Conservation (phyloP, 2,329 filamentous ascomycete genomes). For the Colletotrichum caudatum region DNA sequence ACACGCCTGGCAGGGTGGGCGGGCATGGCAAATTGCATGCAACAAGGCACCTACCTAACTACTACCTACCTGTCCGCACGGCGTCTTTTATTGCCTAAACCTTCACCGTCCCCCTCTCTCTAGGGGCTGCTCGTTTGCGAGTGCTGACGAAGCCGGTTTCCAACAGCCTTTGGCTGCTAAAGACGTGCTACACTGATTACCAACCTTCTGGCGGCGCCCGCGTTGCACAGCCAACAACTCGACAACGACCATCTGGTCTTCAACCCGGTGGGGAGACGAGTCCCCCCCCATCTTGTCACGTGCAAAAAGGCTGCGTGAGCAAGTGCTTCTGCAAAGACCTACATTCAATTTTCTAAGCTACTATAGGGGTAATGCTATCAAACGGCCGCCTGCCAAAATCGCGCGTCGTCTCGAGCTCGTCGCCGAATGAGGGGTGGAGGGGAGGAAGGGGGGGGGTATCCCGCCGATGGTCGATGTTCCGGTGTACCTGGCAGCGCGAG, state of each 20-base stretch:
- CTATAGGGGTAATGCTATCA: slow-evolving; percentile 34
- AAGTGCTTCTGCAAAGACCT: slow-evolving; percentile 26
- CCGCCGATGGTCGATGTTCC: slow-evolving; percentile 23
- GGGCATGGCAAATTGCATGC: too few species aligned
- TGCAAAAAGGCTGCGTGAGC: too few species aligned
- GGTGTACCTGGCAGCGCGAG: slow-evolving; percentile 22
- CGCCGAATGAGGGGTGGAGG: neutral
- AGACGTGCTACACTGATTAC: neutral
- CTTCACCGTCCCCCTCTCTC: neutral
- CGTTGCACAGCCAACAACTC: neutral
- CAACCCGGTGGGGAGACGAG: neutral
- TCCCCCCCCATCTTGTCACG: neutral
- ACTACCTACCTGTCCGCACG: neutral
- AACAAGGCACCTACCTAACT: too few species aligned
- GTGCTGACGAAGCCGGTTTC: neutral
- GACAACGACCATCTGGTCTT: neutral
- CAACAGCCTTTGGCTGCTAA: neutral
- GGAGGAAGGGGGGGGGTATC: neutral
- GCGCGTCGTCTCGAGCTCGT: slow-evolving; percentile 24
- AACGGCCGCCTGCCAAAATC: slow-evolving; percentile 31
- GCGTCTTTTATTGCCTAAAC: neutral
- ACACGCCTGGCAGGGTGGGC: neutral
- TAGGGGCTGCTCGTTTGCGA: too few species aligned
- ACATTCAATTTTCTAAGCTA: slow-evolving; percentile 41
- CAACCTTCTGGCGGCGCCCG: neutral